Conservation (phyloP, 2,329 filamentous ascomycete species). For the Colletotrichum tanaceti region DNA sequence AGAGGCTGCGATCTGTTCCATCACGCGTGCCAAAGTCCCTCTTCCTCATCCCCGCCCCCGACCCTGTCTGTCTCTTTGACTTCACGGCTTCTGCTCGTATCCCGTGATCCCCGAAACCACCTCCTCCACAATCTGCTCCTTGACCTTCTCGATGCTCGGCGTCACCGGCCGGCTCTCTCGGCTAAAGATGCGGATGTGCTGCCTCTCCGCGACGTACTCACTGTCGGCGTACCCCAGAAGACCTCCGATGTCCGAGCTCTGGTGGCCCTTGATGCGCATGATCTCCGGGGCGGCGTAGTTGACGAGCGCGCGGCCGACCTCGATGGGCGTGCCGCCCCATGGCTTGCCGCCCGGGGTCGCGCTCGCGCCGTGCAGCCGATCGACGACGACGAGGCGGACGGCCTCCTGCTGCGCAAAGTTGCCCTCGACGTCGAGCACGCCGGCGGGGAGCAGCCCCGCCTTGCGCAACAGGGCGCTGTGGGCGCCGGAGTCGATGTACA, state of each 20-base stretch:
- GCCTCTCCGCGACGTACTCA: slow-evolving; percentile 90
- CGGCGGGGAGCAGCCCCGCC: slow-evolving; percentile 88
- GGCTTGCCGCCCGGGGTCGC: slow-evolving; percentile 54
- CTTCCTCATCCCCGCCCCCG: neutral
- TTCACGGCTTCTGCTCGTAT: slow-evolving; percentile 41
- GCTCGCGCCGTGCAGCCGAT: slow-evolving; percentile 59
- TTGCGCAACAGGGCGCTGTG: slow-evolving; percentile 83
- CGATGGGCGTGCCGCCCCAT: slow-evolving; percentile 66
- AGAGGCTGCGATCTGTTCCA: neutral
- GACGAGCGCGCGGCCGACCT: slow-evolving; percentile 89
- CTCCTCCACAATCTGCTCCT: slow-evolving; percentile 30
- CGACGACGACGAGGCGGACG: slow-evolving; percentile 85
- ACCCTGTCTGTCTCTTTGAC: neutral
- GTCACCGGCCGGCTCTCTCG: slow-evolving; percentile 65
- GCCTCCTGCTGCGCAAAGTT: slow-evolving; percentile 93
- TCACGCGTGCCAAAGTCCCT: neutral
- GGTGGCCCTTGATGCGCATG: slow-evolving; percentile 81
- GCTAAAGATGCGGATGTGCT: slow-evolving; percentile 84
- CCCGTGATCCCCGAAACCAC: slow-evolving; percentile 43
- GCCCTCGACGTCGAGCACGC: slow-evolving; percentile 90
- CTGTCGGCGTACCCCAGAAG: slow-evolving; percentile 92
- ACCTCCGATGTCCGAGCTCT: slow-evolving; percentile 82
- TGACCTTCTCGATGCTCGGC: slow-evolving; percentile 51
- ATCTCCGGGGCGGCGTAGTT: slow-evolving; percentile 95
- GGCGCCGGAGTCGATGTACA: slow-evolving; percentile 94